Percentiles rank a stretch among this genome's conserved stretches.
phyloP scores from a whole-genome alignment of 2,329 filamentous ascomycete genomes.

The Sclerotinia nivalis region DNA sequence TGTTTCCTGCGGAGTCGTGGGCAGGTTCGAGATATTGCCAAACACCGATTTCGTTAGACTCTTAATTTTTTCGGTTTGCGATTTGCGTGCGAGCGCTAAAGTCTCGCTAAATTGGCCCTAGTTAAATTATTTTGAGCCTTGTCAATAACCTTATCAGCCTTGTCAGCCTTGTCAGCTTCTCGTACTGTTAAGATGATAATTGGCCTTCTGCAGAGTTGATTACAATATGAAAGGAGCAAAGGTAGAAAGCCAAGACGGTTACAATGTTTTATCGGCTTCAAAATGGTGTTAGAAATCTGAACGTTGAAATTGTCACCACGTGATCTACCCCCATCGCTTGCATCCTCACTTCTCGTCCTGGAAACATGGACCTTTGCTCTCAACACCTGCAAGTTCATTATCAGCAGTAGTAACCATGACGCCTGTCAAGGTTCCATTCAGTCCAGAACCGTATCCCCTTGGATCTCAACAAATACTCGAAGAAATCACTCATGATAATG shows the following conservation, averaged over 20 bases:
- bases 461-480: conserved; percentile 43
- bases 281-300: neutral
- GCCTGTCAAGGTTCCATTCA: conserved; percentile 21
- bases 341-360: neutral
- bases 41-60: conserved; percentile 23
- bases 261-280: too few relatives aligned
- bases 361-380: neutral
- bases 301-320: rapidly evolving
- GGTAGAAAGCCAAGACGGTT: rapidly evolving
- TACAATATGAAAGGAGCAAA: neutral
- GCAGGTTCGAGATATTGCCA: conserved; percentile 30
- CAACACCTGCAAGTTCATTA: neutral
- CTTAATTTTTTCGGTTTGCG: conserved; percentile 25
- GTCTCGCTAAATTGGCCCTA: conserved; percentile 25
- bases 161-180: neutral
- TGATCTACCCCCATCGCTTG: neutral
- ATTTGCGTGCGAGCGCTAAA: conserved; percentile 18
- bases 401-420: conserved; percentile 23
- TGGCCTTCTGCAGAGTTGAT: too few relatives aligned
- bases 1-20: conserved; percentile 31
- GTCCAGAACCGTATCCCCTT: conserved; percentile 34
- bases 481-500: conserved; percentile 40
- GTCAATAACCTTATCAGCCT: conserved; percentile 10
- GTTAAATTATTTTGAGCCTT: neutral
- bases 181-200: neutral